Evolutionary conservation across 2,329 filamentous ascomycete genomes (phyloP), one percentile per base, ranked within the genome.

Genomic region (Cryphonectria parasitica): DNA sequence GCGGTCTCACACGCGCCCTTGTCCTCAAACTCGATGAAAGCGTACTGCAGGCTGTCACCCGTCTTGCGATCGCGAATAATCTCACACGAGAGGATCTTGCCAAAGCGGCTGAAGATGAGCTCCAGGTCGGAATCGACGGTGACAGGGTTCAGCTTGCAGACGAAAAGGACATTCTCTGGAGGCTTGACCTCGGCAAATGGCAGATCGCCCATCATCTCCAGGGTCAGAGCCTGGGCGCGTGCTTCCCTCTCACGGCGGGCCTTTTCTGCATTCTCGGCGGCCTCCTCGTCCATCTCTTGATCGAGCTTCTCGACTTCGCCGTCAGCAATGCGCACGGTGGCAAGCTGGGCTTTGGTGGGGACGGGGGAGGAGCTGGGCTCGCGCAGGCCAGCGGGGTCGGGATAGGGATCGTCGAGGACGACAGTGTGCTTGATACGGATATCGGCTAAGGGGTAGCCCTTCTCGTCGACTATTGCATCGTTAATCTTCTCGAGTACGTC

Each of bases 171-270:
- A 80, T 99, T 98, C 82, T 99, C 96, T 0, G 96, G 96, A 5
- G 96, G 96, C 76, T 95, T 97, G 76, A 99, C 95, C 81, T 99
- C 96, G 71, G 96, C 96, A 80, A 98, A 99, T 5, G 96, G 96
- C 71, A 99, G 84, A 79, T 99, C 96, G 60, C 96, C 96, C 82
- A 99, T 96, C 90, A 99, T 97, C 83, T 99, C 96, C 64, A 99
- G 86, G 1, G 95, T 98, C 77, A 99, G 83, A 0, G 96, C 96
- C 80, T 98, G 96, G 0, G 95, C 95, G 73, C 95, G 90, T 7
- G 96, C 96, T 80, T 99, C 96, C 39, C 94, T 89, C 79, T 98
- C 94, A 73, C 94, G 89, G 66, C 95, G 90, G 64, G 91, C 83
- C 80, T 90, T 92, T 79, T 98, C 95, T 5, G 87, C 85, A 31